These are phyloP conservation scores for Mucor velutinosus DNA, from an alignment of 371 early-diverging fungal genomes.

Conservation along the genomic window DNA sequence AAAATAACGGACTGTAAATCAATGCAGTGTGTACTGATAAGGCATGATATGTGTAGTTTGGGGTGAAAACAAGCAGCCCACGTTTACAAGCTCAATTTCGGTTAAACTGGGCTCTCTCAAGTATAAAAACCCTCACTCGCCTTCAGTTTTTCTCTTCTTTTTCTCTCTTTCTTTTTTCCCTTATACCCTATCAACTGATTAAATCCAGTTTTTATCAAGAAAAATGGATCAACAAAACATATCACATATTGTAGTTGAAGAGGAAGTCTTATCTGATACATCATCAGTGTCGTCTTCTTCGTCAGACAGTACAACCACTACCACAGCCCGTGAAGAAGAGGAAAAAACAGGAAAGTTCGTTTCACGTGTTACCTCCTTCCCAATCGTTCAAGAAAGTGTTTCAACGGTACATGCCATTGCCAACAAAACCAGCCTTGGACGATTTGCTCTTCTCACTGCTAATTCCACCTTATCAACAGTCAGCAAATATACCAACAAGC, in stretches of 20 bases:
- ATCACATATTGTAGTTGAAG: slow-evolving; percentile 10
- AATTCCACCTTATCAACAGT: slow-evolving; percentile 49
- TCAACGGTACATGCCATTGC: slow-evolving; percentile 56
- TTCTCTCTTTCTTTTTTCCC: not conserved
- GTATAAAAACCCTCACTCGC: not conserved
- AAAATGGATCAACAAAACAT: slow-evolving; percentile 12
- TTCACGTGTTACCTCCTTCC: slow-evolving; percentile 63
- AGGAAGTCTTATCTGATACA: slow-evolving; percentile 16
- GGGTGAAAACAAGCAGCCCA: not conserved
- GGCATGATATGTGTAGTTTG: not conserved
- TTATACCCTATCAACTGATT: not conserved
- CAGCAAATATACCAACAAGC: slow-evolving; percentile 19
- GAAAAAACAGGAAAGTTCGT: slow-evolving; percentile 32
- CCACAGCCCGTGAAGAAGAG: slow-evolving; percentile 2
- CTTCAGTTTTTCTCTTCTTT: not conserved
- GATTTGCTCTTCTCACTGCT: slow-evolving; percentile 54
- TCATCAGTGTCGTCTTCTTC: not conserved
- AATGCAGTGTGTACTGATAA: not conserved
- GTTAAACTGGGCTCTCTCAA: not conserved
- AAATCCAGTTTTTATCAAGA: not conserved
- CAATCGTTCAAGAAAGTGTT: slow-evolving; percentile 65
- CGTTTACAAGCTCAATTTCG: not conserved
- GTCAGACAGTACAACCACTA: not conserved
- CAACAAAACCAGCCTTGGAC: slow-evolving; percentile 57
- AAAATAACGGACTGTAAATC: not conserved